These are phyloP conservation scores for Solanum paucissectum DNA, from an alignment of 257 asterid genomes.

Conservation along the genomic window DNA sequence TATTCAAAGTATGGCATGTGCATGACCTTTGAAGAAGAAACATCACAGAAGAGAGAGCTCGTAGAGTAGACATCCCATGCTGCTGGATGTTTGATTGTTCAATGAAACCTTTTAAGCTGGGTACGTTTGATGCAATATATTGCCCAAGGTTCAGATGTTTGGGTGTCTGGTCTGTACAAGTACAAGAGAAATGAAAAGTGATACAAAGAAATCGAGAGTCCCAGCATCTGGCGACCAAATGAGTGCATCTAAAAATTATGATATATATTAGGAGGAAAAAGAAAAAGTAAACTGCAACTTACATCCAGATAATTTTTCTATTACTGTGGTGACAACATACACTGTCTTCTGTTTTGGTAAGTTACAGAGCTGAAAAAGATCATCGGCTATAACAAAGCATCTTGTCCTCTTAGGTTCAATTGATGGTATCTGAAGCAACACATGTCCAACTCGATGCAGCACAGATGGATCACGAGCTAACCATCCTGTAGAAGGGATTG, in stretches of 20 bases:
- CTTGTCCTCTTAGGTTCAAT: slow-evolving; percentile 62
- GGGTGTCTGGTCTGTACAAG: slow-evolving; percentile 51
- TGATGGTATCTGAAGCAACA: slow-evolving; percentile 54
- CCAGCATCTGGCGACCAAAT: neutral
- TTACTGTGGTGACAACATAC: slow-evolving; percentile 50
- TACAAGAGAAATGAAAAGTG: neutral
- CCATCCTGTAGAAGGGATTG: slow-evolving; percentile 47
- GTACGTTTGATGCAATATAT: slow-evolving; percentile 64
- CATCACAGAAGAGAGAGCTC: slow-evolving; percentile 71
- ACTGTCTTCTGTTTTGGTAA: slow-evolving; percentile 63
- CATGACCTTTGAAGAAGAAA: slow-evolving; percentile 62
- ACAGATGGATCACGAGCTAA: slow-evolving; percentile 79
- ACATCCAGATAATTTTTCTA: slow-evolving; percentile 67
- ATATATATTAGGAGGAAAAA: neutral
- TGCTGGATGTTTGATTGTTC: slow-evolving; percentile 43
- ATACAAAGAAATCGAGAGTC: neutral
- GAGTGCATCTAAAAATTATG: neutral
- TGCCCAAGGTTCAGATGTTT: slow-evolving; percentile 52
- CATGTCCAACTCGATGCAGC: slow-evolving; percentile 78
- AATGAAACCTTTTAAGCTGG: slow-evolving; percentile 53
- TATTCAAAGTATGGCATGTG: neutral
- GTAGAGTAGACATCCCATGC: slow-evolving; percentile 49
- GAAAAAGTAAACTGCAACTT: slow-evolving; percentile 18
- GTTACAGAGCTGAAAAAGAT: slow-evolving; percentile 84
- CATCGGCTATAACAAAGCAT: slow-evolving; percentile 76